Conservation (phyloP, 2,329 filamentous ascomycete species). For the Colletotrichum musicola region DNA sequence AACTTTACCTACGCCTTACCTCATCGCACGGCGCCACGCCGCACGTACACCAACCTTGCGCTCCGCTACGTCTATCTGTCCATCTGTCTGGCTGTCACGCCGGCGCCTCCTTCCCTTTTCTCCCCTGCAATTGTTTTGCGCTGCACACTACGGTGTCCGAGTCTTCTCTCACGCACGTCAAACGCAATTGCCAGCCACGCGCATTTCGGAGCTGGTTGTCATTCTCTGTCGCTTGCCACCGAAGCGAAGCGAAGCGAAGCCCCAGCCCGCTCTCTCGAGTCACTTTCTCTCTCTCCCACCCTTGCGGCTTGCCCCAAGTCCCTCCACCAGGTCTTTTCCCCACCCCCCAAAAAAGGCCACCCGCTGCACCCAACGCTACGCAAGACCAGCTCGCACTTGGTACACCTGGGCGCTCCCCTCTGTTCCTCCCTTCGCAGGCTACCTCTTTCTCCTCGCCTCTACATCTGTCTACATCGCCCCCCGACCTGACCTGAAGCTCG, state of each 20-base stretch:
- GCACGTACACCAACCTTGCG: background rate
- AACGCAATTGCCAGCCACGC: constrained; percentile 16
- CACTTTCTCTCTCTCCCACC: background rate
- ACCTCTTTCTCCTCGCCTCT: constrained; percentile 5
- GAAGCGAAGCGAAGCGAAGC: too few species aligned
- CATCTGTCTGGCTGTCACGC: constrained; percentile 13
- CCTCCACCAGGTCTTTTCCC: constrained; percentile 16
- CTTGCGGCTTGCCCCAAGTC: constrained; percentile 8
- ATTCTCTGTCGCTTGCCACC: background rate
- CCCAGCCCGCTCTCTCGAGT: background rate
- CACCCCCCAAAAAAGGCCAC: constrained; percentile 1
- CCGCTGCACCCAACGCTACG: constrained; percentile 33
- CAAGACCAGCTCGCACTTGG: constrained; percentile 8
- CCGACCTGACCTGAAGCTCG: constrained; percentile 2
- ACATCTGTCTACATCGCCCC: constrained; percentile 15
- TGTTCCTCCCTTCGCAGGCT: background rate
- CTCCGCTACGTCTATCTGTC: background rate
- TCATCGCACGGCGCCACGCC: constrained; percentile 7
- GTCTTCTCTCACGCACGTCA: constrained; percentile 18
- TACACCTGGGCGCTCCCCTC: too few species aligned
- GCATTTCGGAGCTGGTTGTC: background rate
- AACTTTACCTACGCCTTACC: constrained; percentile 13
- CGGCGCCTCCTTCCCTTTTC: constrained; percentile 17
- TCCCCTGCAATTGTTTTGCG: constrained; percentile 10
- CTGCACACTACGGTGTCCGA: background rate